Evolutionary conservation across 805 yeast genomes (phyloP).

Genomic region (Kodamaea laetipori): DNA sequence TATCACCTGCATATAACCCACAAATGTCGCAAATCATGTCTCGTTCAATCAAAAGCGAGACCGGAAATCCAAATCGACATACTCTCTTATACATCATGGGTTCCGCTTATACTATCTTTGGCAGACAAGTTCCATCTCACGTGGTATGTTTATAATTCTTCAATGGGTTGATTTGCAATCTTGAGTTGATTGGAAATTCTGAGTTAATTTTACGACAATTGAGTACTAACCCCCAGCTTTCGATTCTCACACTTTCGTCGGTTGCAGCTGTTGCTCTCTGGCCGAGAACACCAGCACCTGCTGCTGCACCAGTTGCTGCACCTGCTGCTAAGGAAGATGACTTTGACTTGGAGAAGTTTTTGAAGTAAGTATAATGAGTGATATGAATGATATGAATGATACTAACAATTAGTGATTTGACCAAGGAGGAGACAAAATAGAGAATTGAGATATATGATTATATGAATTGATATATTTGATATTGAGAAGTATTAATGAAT

Average conservation of each 20-base stretch:
- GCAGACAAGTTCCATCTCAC: constrained; percentile 49
- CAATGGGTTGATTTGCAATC: no score
- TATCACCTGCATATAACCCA: no score
- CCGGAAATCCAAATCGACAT: constrained; percentile 2
- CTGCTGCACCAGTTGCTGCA: constrained; percentile 25
- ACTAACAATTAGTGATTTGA: constrained; percentile 36
- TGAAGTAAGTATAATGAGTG: constrained; percentile 37
- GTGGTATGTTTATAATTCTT: constrained; percentile 35
- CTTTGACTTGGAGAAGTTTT: constrained; percentile 45
- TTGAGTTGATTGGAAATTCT: neutral
- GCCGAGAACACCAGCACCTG: constrained; percentile 34
- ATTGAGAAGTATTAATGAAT: no score
- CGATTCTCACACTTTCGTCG: constrained; percentile 43
- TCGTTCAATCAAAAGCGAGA: constrained; percentile 4
- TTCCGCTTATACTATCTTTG: constrained; percentile 45
- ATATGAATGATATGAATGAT: constrained; percentile 1
- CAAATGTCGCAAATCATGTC: neutral
- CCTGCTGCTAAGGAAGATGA: constrained; percentile 40
- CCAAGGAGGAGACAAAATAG: constrained; percentile 44
- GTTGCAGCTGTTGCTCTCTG: constrained; percentile 40
- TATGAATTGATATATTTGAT: neutral
- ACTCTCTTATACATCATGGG: constrained; percentile 30
- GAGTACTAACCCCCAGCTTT: constrained; percentile 33
- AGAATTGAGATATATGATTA: neutral
- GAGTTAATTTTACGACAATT: neutral